These are phyloP conservation scores for Candida endomychidarum DNA, from an alignment of 805 yeast species.

Conservation along the genomic window DNA sequence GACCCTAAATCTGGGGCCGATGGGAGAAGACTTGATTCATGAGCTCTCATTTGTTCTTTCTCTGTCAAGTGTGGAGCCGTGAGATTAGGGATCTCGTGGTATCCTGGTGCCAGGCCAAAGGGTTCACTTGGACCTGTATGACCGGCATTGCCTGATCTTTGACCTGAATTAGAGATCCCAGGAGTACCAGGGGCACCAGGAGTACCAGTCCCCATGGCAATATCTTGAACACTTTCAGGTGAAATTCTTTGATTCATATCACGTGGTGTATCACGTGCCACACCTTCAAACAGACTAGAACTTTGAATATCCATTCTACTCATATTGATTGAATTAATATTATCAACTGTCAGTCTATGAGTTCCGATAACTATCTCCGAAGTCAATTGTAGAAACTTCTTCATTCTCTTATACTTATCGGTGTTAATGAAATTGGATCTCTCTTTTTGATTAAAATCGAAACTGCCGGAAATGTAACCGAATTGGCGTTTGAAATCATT, in stretches of 20 bases:
- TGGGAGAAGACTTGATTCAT: constrained; percentile 63
- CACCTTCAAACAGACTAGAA: constrained; percentile 2
- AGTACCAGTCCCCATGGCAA: no score
- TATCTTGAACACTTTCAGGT: constrained; percentile 18
- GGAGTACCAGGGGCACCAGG: constrained; percentile 23
- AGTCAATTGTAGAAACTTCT: constrained; percentile 78
- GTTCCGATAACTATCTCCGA: constrained; percentile 83
- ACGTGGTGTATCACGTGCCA: constrained; percentile 8
- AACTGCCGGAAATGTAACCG: constrained; percentile 20
- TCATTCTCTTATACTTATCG: constrained; percentile 70
- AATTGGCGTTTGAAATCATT: constrained; percentile 26
- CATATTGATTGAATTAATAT: constrained; percentile 1
- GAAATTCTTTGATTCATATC: constrained; percentile 7
- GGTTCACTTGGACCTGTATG: constrained; percentile 6
- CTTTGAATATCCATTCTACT: constrained; percentile 2
- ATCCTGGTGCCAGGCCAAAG: no score
- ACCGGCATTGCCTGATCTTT: no score
- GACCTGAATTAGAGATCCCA: neutral
- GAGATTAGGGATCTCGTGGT: constrained; percentile 21
- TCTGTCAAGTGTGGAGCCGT: constrained; percentile 42
- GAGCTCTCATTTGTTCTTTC: constrained; percentile 53
- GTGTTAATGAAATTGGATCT: constrained; percentile 64
- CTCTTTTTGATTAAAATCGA: constrained; percentile 26
- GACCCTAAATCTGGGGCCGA: constrained; percentile 38
- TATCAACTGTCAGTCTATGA: constrained; percentile 43